A percentile compares a stretch with the other conserved stretches of the same genome.
Conservation (phyloP, 1,284 basidiomycete genomes). For the Termitomyces sp. region DNA sequence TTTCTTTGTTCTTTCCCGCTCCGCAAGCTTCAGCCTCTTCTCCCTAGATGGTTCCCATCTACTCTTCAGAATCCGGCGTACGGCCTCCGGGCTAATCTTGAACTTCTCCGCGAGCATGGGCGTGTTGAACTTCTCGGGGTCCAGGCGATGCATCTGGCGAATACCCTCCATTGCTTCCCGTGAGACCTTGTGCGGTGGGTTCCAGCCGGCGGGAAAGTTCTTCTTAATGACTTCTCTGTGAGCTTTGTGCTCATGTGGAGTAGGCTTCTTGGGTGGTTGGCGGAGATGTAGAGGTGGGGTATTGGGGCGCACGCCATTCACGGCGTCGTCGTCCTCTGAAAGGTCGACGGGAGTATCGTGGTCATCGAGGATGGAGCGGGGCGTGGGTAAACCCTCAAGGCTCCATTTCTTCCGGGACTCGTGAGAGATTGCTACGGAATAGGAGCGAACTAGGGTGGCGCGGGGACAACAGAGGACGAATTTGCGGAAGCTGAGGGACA, state of each 20-base stretch:
- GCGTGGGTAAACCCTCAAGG: slow-evolving; percentile 39
- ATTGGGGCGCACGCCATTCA: slow-evolving; percentile 35
- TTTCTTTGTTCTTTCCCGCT: slow-evolving; percentile 55
- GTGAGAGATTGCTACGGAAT: slow-evolving; percentile 17
- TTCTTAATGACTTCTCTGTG: slow-evolving; percentile 58
- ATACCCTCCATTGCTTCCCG: slow-evolving; percentile 87
- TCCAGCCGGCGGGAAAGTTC: slow-evolving; percentile 76
- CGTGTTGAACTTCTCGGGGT: slow-evolving; percentile 68
- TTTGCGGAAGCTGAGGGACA: slow-evolving; percentile 23
- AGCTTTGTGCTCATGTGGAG: slow-evolving; percentile 46
- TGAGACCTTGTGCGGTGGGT: slow-evolving; percentile 83
- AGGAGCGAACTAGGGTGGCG: slow-evolving; percentile 19
- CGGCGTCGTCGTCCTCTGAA: slow-evolving; percentile 47
- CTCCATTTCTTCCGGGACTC: slow-evolving; percentile 40
- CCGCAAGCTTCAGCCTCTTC: slow-evolving; percentile 48
- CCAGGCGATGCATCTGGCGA: slow-evolving; percentile 64
- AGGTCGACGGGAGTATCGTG: slow-evolving; percentile 44
- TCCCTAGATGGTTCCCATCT: slow-evolving; percentile 68
- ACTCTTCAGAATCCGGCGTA: slow-evolving; percentile 79
- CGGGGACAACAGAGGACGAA: slow-evolving; percentile 16
- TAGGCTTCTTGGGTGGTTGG: slow-evolving; percentile 39
- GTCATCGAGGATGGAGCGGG: slow-evolving; percentile 52
- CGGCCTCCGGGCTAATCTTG: slow-evolving; percentile 81
- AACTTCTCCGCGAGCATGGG: slow-evolving; percentile 75
- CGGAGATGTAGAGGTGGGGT: slow-evolving; percentile 38